These are phyloP conservation scores for Daldinia eschscholtzii DNA, from an alignment of 2,329 filamentous ascomycete genomes.

Conservation along the genomic window DNA sequence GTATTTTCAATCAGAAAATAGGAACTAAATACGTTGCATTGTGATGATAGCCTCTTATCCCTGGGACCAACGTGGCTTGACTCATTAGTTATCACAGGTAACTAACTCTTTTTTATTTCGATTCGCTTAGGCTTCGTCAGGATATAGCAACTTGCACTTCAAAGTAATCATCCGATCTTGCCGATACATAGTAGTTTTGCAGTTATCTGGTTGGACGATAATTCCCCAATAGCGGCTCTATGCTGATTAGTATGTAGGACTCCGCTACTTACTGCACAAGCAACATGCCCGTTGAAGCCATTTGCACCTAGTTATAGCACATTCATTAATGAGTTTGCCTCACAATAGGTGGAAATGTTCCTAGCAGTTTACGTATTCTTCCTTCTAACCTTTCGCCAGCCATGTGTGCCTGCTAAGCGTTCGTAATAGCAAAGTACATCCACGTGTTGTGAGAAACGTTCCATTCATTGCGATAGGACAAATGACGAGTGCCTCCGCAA, in stretches of 20 bases:
- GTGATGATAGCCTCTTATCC: not conserved
- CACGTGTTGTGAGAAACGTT: not conserved
- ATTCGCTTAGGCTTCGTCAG: not conserved
- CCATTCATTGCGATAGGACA: not conserved
- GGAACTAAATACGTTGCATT: not conserved
- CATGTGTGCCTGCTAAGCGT: not conserved
- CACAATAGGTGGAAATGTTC: not conserved
- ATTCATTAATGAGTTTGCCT: not conserved
- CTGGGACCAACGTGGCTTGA: not conserved
- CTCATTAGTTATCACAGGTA: too few relatives aligned
- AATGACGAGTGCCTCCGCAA: not conserved
- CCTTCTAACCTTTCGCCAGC: not conserved
- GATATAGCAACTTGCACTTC: not conserved
- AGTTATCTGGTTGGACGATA: not conserved
- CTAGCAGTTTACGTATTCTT: not conserved
- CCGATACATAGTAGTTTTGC: not conserved
- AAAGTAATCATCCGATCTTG: not conserved
- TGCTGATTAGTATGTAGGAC: not conserved
- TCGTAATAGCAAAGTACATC: not conserved
- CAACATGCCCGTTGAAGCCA: not conserved
- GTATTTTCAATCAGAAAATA: not conserved
- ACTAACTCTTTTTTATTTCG: not conserved
- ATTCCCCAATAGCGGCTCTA: not conserved
- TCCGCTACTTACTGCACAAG: not conserved
- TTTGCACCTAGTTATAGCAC: not conserved